Evolutionary conservation across 306 rosid species (phyloP), one percentile per base, ranked within the genome.

Genomic region (Pyrus pyrifolia): DNA sequence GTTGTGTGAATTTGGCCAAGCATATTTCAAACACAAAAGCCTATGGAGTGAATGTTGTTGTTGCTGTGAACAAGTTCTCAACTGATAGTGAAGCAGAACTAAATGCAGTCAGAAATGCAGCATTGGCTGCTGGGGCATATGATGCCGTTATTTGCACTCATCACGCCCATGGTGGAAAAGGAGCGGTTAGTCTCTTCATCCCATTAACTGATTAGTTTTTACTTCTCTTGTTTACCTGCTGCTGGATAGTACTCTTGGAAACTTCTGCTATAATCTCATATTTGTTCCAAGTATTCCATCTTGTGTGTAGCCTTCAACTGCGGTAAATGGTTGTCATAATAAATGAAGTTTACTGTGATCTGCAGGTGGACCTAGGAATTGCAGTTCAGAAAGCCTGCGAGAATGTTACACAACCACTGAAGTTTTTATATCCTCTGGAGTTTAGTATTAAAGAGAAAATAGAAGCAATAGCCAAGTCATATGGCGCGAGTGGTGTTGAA

Each of bases 151-250:
- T 95, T 72, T 95, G 97, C 82, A 70, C 87, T 75, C 99, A 95
- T 81, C 99, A 95, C 64, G 99, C 99, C 29, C 96, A 92, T 73
- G 99, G 99, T 76, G 99, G 99, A 84, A 90, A 45, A 81, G 99
- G 99, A 89, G 99, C 99, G 59, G 99, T 95, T 81, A 85, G 96
- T 87, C 70, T 74, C 69, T 71, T 21, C 38, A 30, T 57, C 49
- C 38, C 31, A 38, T 61, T 38, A n/a, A 63, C 59, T 51, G 14
- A 2, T 67, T 59, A 68, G 2, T 12, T 46, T 31, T 49, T 4
- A 4, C 52, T 23, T 73, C 40, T 19, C 61, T 30, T 21, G 21
- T 29, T 77, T 69, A 76, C 14, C 5, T 17, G 44, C 60, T 58
- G 80, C 27, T 53, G 31, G 64, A 38, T 58, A 5, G 25, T 58